These are phyloP conservation scores for Plantago ovata DNA, from an alignment of 257 asterid genomes.

Conservation along the genomic window DNA sequence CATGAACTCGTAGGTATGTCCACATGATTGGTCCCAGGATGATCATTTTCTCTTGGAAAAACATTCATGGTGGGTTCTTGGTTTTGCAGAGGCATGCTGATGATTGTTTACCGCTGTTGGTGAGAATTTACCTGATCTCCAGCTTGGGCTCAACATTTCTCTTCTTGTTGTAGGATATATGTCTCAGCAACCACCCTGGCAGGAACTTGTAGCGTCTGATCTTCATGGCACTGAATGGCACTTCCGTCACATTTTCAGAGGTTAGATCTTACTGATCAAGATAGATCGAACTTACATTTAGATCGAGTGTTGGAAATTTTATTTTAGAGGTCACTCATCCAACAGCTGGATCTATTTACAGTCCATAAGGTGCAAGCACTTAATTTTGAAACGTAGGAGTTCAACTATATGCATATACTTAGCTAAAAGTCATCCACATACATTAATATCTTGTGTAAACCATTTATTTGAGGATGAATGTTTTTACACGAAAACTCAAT, in stretches of 20 bases:
- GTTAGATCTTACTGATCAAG: conserved; percentile 31
- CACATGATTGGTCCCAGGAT: no score
- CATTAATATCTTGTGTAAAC: no score
- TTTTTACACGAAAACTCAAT: no score
- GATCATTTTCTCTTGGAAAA: conserved; percentile 93
- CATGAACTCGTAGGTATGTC: no score
- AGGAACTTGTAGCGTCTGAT: conserved; percentile 90
- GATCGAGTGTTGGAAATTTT: not conserved
- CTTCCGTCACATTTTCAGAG: conserved; percentile 97
- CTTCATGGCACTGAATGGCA: conserved; percentile 96
- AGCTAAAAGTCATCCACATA: no score
- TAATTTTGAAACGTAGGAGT: no score
- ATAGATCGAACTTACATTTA: not conserved
- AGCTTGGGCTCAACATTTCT: conserved; percentile 10
- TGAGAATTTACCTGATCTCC: conserved; percentile 29
- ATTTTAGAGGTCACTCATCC: no score
- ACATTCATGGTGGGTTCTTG: conserved; percentile 98
- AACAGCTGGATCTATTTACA: no score
- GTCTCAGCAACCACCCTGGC: conserved; percentile 99
- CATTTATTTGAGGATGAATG: no score
- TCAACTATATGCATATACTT: no score
- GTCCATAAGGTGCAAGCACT: no score
- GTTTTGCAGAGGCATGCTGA: conserved; percentile 96
- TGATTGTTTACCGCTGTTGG: conserved; percentile 92
- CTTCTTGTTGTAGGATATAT: conserved; percentile 58